Evolutionary conservation across 2,329 filamentous ascomycete species (phyloP).

Genomic region (Geosmithia putterillii): DNA sequence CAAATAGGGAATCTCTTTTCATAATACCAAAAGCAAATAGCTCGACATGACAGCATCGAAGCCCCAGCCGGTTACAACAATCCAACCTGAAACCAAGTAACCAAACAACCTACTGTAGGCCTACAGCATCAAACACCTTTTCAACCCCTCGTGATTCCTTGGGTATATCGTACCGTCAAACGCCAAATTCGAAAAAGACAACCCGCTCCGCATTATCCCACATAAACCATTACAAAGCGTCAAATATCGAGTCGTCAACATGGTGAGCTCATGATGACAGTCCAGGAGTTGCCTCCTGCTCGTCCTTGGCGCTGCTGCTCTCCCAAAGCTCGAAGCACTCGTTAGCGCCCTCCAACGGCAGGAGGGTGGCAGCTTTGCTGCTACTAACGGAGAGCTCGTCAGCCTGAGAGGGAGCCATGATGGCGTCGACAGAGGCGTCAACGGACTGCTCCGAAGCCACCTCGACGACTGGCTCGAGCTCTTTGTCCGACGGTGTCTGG

Average conservation of each 20-base stretch:
- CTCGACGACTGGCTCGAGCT: slow-evolving; percentile 4
- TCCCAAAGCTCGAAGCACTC: slow-evolving; percentile 60
- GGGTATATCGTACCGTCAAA: background rate
- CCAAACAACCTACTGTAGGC: too few species aligned
- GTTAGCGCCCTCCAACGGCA: slow-evolving; percentile 45
- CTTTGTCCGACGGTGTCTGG: slow-evolving; percentile 9
- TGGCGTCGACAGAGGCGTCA: slow-evolving; percentile 17
- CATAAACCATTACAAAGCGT: slow-evolving; percentile 2
- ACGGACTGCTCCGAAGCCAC: slow-evolving; percentile 9
- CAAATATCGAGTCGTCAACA: background rate
- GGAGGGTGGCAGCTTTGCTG: slow-evolving; percentile 32
- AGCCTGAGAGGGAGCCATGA: slow-evolving; percentile 21
- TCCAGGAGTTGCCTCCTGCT: slow-evolving; percentile 20
- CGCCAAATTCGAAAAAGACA: background rate
- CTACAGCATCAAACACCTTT: background rate
- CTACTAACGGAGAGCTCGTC: slow-evolving; percentile 11
- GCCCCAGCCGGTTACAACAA: too few species aligned
- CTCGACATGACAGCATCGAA: too few species aligned
- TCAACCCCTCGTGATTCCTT: background rate
- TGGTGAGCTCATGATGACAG: slow-evolving; percentile 1
- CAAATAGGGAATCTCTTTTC: too few species aligned
- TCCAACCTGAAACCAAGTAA: background rate
- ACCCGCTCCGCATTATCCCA: background rate
- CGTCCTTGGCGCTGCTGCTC: slow-evolving; percentile 52
- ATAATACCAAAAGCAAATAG: too few species aligned